Percentiles rank a stretch among this genome's conserved stretches.
Evolutionary conservation across 495 filamentous ascomycete genomes (phyloP).

Genomic region (Lineolata rhizophorae): DNA sequence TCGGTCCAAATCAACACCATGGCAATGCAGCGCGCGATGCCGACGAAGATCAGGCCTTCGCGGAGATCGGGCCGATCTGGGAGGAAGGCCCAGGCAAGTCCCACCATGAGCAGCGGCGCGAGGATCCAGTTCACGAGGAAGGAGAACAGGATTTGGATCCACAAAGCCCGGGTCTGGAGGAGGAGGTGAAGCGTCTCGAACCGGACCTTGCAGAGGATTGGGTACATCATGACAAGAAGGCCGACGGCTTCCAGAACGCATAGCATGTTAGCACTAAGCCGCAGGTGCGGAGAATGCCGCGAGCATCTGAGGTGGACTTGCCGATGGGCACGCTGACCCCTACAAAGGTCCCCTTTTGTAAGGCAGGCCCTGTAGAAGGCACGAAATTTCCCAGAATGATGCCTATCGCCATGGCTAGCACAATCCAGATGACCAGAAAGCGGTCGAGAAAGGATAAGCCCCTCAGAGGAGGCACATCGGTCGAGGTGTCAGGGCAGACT

Average conservation of each 20-base stretch:
- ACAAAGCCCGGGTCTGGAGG: constrained; percentile 37
- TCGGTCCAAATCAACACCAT: constrained; percentile 22
- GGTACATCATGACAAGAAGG: constrained; percentile 87
- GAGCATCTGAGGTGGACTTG: constrained; percentile 17
- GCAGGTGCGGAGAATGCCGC: neutral
- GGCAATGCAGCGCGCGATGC: constrained; percentile 19
- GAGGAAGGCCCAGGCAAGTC: constrained; percentile 20
- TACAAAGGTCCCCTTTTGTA: constrained; percentile 51
- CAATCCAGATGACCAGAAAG: constrained; percentile 67
- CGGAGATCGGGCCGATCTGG: constrained; percentile 17
- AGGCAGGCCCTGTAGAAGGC: constrained; percentile 30
- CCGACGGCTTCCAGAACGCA: constrained; percentile 36
- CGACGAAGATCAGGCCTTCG: constrained; percentile 20
- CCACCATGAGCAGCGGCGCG: constrained; percentile 76
- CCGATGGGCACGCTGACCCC: constrained; percentile 62
- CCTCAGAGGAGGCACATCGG: constrained; percentile 22
- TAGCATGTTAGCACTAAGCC: too few species aligned
- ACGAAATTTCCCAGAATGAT: constrained; percentile 68
- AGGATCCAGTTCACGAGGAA: constrained; percentile 73
- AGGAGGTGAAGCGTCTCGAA: constrained; percentile 58
- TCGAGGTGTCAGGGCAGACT: too few species aligned
- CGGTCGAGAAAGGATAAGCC: constrained; percentile 47
- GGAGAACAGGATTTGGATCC: constrained; percentile 63
- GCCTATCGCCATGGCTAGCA: constrained; percentile 64
- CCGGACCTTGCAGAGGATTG: constrained; percentile 80